Conservation (phyloP, 169 alveolate genomes). For the Cryptosporidium xiaoi region DNA sequence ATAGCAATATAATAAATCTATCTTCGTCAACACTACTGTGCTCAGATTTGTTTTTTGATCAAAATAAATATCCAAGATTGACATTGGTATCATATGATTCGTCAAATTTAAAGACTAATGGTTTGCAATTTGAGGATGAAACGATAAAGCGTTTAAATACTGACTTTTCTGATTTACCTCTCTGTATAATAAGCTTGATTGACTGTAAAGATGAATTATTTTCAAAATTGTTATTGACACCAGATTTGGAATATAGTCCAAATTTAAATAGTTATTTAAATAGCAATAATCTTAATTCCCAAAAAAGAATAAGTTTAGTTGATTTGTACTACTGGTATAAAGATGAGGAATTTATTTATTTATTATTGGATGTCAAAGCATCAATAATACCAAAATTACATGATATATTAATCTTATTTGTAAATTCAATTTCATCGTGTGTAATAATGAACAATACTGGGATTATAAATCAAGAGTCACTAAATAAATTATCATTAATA, state of each 20-base stretch:
- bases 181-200: conserved; percentile 62
- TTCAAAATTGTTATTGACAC: conserved; percentile 29
- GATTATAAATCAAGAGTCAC: conserved; percentile 49
- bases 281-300: neutral
- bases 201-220: conserved; percentile 44
- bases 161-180: conserved; percentile 67
- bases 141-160: conserved; percentile 32
- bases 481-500: conserved; percentile 6
- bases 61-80: conserved; percentile 33
- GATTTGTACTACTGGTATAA: conserved; percentile 68
- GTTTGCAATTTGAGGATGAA: conserved; percentile 16
- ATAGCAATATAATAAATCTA: neutral
- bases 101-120: conserved; percentile 4
- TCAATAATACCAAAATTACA: conserved; percentile 48
- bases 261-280: neutral
- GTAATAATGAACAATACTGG: conserved; percentile 63
- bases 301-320: conserved; percentile 14
- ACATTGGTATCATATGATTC: conserved; percentile 31
- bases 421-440: conserved; percentile 54
- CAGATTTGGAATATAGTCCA: conserved; percentile 41
- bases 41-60: conserved; percentile 52
- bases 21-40: conserved; percentile 42
- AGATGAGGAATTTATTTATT: conserved; percentile 70
- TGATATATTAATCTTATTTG: conserved; percentile 38
- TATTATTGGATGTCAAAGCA: conserved; percentile 46